These are phyloP conservation scores for Bondarzewia mesenterica DNA, from an alignment of 1,284 basidiomycete species.

Conservation along the genomic window DNA sequence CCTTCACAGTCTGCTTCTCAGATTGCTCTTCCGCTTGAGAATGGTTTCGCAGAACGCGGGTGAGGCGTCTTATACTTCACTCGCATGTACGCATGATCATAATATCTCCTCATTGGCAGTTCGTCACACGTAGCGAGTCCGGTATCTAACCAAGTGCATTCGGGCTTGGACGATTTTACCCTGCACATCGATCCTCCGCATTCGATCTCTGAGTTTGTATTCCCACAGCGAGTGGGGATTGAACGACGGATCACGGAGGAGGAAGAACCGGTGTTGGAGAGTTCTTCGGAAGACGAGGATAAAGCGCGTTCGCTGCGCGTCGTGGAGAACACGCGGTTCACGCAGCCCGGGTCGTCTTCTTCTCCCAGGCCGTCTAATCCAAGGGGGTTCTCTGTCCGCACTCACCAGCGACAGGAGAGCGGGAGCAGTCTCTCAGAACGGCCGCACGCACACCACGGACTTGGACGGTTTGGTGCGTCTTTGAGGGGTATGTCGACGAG, in stretches of 20 bases:
- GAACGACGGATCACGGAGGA: conserved; percentile 37
- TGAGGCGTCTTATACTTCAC: too few species aligned
- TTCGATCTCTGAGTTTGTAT: conserved; percentile 37
- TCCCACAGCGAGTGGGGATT: conserved; percentile 19
- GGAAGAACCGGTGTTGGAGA: conserved; percentile 16
- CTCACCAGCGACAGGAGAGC: conserved; percentile 2
- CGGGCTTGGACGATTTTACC: conserved; percentile 7
- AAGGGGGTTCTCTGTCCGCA: conserved; percentile 3
- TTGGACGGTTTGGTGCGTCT: background rate
- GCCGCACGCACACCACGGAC: background rate
- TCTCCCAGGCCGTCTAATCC: background rate
- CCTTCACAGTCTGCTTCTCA: conserved; percentile 41
- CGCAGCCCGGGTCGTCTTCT: background rate
- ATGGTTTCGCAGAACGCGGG: conserved; percentile 7
- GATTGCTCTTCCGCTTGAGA: conserved; percentile 12
- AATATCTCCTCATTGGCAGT: conserved; percentile 32
- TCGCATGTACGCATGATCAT: too few species aligned
- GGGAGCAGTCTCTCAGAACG: conserved; percentile 8
- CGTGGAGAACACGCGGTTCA: conserved; percentile 55
- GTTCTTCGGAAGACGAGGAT: conserved; percentile 15
- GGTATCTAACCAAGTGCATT: background rate
- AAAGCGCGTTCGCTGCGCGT: conserved; percentile 30
- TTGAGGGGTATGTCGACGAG: background rate
- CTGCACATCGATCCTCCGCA: conserved; percentile 48
- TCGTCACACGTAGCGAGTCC: conserved; percentile 7